Evolutionary conservation across 2,329 filamentous ascomycete species (phyloP).

Genomic region (Trichoderma sp.): DNA sequence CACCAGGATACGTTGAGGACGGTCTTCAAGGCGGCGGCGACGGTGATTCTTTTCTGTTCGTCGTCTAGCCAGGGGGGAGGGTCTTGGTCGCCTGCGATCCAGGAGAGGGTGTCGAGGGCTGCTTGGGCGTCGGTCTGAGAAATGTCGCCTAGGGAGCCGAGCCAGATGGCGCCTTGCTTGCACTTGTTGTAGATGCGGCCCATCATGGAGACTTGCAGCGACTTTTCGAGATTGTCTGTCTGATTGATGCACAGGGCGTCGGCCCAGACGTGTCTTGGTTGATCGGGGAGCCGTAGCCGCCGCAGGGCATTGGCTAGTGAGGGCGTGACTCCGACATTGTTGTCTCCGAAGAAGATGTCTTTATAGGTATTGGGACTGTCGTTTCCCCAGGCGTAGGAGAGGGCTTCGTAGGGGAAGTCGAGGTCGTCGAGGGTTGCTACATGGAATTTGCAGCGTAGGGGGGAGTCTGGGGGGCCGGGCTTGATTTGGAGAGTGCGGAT

Average conservation of each 20-base stretch:
- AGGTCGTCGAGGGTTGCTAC: not conserved
- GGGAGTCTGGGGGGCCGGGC: not conserved
- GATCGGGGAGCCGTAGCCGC: not conserved
- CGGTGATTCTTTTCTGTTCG: not conserved
- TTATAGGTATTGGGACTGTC: not conserved
- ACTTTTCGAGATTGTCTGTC: not conserved
- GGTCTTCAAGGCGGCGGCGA: not conserved
- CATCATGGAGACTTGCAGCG: conserved; percentile 10
- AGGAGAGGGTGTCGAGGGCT: conserved; percentile 4
- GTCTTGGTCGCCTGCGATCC: not conserved
- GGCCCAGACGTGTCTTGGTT: not conserved
- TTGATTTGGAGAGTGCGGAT: not conserved
- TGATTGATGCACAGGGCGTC: conserved; percentile 13
- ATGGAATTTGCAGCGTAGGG: not conserved
- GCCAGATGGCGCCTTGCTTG: conserved; percentile 7
- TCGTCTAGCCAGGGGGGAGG: not conserved
- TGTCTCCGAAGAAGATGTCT: not conserved
- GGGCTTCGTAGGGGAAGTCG: not conserved
- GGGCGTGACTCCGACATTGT: not conserved
- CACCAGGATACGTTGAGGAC: not conserved
- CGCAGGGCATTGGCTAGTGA: conserved; percentile 2
- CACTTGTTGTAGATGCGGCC: conserved; percentile 3
- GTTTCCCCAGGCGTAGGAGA: conserved; percentile 10
- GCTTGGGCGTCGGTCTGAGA: not conserved
- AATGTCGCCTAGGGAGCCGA: not conserved